Evolutionary conservation across 306 rosid genomes (phyloP).

Genomic region (Calophaca sinica): DNA sequence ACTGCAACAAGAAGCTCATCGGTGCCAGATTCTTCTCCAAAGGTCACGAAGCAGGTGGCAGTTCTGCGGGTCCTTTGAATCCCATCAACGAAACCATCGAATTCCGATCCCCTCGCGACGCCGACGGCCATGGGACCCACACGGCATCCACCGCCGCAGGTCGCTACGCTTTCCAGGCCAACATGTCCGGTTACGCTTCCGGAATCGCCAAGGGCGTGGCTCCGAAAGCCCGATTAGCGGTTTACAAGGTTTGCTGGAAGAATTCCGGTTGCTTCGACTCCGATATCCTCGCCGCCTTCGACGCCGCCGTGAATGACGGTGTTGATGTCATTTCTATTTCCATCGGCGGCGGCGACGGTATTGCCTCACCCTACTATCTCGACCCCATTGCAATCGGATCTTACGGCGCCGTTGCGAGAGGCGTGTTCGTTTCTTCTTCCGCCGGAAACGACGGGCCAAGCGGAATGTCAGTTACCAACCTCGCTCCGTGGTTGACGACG

Average conservation of each 20-base stretch:
- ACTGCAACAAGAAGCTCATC: slow-evolving; percentile 73
- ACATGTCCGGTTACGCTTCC: slow-evolving; percentile 80
- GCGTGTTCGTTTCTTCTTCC: slow-evolving; percentile 79
- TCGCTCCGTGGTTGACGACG: slow-evolving; percentile 86
- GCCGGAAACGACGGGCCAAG: slow-evolving; percentile 89
- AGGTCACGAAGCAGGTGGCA: slow-evolving; percentile 73
- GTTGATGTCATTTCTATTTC: slow-evolving; percentile 87
- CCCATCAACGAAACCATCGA: slow-evolving; percentile 76
- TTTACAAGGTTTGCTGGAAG: slow-evolving; percentile 92
- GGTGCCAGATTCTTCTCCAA: slow-evolving; percentile 86
- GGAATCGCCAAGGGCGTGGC: slow-evolving; percentile 93
- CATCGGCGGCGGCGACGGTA: slow-evolving; percentile 85
- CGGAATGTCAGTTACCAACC: slow-evolving; percentile 81
- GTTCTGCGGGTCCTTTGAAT: slow-evolving; percentile 57
- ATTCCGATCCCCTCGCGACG: slow-evolving; percentile 85
- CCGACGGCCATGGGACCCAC: slow-evolving; percentile 96
- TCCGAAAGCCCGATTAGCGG: slow-evolving; percentile 83
- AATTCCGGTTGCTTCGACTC: slow-evolving; percentile 87
- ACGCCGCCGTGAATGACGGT: slow-evolving; percentile 78
- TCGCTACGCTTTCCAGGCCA: slow-evolving; percentile 71
- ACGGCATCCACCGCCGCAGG: slow-evolving; percentile 94
- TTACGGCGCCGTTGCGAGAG: slow-evolving; percentile 77
- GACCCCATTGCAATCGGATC: slow-evolving; percentile 94
- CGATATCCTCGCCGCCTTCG: slow-evolving; percentile 82
- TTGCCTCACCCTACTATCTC: slow-evolving; percentile 77